Conservation (phyloP, 2,329 filamentous ascomycete genomes). For the Calonectria hongkongensis region DNA sequence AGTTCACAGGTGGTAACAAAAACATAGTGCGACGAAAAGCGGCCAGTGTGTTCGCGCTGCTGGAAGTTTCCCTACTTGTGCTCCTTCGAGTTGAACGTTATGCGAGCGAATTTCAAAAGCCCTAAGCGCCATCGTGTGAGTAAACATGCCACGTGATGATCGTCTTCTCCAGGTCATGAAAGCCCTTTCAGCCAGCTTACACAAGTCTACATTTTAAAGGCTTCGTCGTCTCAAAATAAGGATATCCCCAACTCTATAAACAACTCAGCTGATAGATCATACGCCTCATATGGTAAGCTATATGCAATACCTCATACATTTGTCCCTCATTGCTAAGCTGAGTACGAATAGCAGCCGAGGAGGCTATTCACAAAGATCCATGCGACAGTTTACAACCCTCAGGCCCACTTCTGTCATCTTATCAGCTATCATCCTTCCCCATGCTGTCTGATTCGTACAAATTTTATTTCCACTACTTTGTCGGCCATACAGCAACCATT, state of each 20-base stretch:
- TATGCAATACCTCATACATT: neutral
- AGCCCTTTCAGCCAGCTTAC: neutral
- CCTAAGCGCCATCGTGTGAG: neutral
- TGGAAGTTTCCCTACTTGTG: neutral
- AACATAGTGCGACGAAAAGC: neutral
- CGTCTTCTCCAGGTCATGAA: neutral
- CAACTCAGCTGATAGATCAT: too few relatives aligned
- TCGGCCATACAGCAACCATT: neutral
- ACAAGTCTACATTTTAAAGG: neutral
- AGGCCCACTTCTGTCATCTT: neutral
- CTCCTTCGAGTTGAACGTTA: neutral
- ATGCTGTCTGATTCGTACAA: neutral
- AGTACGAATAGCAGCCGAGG: neutral
- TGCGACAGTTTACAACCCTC: neutral
- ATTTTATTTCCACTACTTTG: neutral
- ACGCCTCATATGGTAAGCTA: neutral
- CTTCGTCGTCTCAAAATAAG: neutral
- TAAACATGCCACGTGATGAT: neutral
- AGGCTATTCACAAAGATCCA: neutral
- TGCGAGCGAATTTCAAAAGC: neutral
- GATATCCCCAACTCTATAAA: neutral
- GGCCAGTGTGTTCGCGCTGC: neutral
- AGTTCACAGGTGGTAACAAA: neutral
- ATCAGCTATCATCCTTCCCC: neutral
- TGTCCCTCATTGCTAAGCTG: neutral